Base-by-base conservation (phyloP, 2,329 filamentous ascomycete genomes). In the Xylariaceae sp. region DNA sequence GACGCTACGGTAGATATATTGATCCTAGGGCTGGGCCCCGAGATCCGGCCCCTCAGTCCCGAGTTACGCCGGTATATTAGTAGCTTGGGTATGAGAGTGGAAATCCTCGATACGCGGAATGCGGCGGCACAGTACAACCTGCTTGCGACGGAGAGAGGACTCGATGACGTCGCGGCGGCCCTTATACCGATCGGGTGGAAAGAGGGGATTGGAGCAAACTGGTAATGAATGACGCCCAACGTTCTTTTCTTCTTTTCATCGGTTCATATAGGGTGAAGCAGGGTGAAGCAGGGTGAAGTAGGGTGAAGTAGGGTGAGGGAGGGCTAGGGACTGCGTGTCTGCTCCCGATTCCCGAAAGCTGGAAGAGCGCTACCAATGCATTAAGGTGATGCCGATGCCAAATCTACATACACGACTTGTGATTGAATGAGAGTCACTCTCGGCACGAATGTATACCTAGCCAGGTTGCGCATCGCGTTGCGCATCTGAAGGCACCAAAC, bases 91-190 rank as follows among this genome's bases (percentile, higher is more conserved):
- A 88, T 97, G 63, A 79, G 89, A 54, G 78, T 97, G 4, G 94
- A 99, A 67, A 80, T 96, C 3, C 80, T 92, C 67, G 94, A 97
- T 73, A 97, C 94, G 34, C 79, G 90, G 60, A 97, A 97, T 72
- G 94, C 94, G 6, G 89, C 92, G 1, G 87, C 91, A 35, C 91
- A 96, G 70, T 99, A 94, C 71, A 99, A 99, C 68, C 70, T 99
- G 65, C 74, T 99, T 52, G 92, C 91, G n/a, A 97, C 91, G 19
- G 94, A 99, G 74, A 78, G 94, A 50, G 92, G 94, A 1, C 84
- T 94, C 4, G 79, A 84, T 26, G 87, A 92, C 65, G 85, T 97
- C 58, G 92, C 91, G 31, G 92, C 90, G 2, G 92, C 91, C 7
- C 70, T 99, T 71, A 82, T 97, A 70, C 91, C 91, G 0, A 79